Conservation (phyloP, 306 rosid genomes). For the Cercis canadensis region DNA sequence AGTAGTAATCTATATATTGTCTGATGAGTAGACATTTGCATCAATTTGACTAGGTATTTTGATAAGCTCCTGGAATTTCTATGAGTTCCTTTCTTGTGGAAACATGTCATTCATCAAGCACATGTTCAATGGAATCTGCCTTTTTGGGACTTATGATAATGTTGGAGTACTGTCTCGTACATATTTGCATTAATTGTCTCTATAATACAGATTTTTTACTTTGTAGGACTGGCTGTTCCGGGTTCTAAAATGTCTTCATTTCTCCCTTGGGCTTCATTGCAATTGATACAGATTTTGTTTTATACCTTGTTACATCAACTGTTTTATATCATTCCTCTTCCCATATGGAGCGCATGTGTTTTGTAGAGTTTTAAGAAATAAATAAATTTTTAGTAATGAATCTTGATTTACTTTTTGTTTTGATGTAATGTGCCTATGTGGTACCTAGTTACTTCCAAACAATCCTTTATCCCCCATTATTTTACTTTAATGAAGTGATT, state of each 20-base stretch:
- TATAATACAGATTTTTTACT: conserved; percentile 1
- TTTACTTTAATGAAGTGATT: not conserved
- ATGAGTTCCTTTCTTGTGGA: no score
- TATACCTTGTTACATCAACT: conserved; percentile 3
- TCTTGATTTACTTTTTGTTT: not conserved
- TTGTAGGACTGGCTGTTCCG: not conserved
- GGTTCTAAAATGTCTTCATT: conserved; percentile 1
- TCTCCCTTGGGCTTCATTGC: not conserved
- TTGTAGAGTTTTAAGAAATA: conserved; percentile 6
- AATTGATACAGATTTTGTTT: not conserved
- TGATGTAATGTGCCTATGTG: not conserved
- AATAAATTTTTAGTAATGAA: not conserved
- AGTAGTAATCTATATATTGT: no score
- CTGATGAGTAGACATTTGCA: no score
- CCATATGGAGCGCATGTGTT: not conserved
- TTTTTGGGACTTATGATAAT: no score
- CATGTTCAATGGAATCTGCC: no score
- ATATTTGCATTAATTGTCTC: not conserved
- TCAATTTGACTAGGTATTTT: no score
- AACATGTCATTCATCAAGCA: no score
- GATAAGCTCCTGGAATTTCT: no score
- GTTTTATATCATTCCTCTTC: conserved; percentile 12
- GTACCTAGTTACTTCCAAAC: conserved; percentile 4
- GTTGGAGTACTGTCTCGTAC: no score
- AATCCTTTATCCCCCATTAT: not conserved